These are phyloP conservation scores for Penicillium parvum DNA, from an alignment of 495 filamentous ascomycete species.

Conservation along the genomic window DNA sequence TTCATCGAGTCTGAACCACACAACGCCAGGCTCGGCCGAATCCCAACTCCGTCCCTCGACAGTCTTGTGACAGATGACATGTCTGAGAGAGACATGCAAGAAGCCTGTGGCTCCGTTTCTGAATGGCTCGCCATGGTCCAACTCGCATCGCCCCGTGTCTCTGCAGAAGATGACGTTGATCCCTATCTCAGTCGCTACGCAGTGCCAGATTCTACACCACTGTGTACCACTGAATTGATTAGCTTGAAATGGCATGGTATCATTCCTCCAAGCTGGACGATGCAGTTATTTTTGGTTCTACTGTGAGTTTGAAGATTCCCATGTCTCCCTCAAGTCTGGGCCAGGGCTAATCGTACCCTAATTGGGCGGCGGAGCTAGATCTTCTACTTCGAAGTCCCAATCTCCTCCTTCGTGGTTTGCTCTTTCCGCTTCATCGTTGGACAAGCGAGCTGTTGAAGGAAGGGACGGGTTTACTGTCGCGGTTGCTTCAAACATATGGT, in stretches of 20 bases:
- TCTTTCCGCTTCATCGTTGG: constrained; percentile 34
- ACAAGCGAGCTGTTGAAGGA: constrained; percentile 36
- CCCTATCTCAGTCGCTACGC: constrained; percentile 77
- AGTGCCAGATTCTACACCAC: constrained; percentile 46
- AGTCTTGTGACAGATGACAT: constrained; percentile 33
- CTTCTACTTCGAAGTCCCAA: constrained; percentile 4
- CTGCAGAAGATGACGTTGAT: constrained; percentile 64
- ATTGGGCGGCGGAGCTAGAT: constrained; percentile 7
- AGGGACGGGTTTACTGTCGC: constrained; percentile 45
- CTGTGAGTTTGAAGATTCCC: constrained; percentile 30
- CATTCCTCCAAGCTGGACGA: constrained; percentile 40
- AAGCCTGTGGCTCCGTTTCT: constrained; percentile 59
- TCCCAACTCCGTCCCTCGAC: constrained; percentile 49
- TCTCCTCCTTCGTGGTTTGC: constrained; percentile 32
- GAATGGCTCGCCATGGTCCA: constrained; percentile 82
- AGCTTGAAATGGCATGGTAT: constrained; percentile 46
- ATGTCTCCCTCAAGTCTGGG: background rate
- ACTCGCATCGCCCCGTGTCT: constrained; percentile 68
- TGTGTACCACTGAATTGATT: constrained; percentile 25
- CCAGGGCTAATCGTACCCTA: constrained; percentile 8
- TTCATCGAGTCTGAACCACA: constrained; percentile 33
- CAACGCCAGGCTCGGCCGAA: constrained; percentile 25
- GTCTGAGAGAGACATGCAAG: constrained; percentile 47
- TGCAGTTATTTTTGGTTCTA: constrained; percentile 33
- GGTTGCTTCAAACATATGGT: constrained; percentile 15